Evolutionary conservation across 2,329 filamentous ascomycete species (phyloP), one percentile per base, ranked within the genome.

Genomic region (Pestalotiopsis fici): DNA sequence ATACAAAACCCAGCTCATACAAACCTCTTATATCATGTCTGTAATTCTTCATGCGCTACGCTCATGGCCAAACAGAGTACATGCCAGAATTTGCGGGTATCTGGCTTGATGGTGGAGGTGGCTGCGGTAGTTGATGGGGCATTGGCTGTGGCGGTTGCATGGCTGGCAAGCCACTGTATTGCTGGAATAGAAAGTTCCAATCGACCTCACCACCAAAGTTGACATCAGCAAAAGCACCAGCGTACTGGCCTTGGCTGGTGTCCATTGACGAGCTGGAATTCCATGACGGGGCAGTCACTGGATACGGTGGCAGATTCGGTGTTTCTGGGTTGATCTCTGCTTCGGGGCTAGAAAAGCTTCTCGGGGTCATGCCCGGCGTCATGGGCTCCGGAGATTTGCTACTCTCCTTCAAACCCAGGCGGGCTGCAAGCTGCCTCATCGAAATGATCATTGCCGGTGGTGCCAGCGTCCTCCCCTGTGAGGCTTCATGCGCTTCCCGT

Each of bases 371-470:
- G 18, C 21, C 25, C 3, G 63, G 50, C 25, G 21, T 47, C 15
- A 59, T 50, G 21, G 75, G 71, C 4, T 72, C 65, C 3, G 76
- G 75, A 6, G 76, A 74, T 61, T 72, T 76, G 64, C 74, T 75
- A 63, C 73, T 76, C n/a, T 69, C 65, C 23, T 76, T 75, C 67
- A 82, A 81, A 5, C 79, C 75, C 66, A 71, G 67, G 9, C 69
- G 72, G 60, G 74, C 73, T 12, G 75, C 78, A 18, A 82, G 79
- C 64, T 85, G 83, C n/a, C 82, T 78, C 70, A 89, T 78, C 56
- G 82, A 70, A 2, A 75, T 77, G 65, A 89, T 84, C 69, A 88
- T 84, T 57, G 75, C 77, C 2, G 86, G 87, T 13, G 79, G 78
- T 18, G 77, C 72, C 2, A 83, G 68, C 1, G 79, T 75, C 35